Evolutionary conservation across 73 alveolate species (phyloP).

Genomic region (Paramecium bursaria): DNA sequence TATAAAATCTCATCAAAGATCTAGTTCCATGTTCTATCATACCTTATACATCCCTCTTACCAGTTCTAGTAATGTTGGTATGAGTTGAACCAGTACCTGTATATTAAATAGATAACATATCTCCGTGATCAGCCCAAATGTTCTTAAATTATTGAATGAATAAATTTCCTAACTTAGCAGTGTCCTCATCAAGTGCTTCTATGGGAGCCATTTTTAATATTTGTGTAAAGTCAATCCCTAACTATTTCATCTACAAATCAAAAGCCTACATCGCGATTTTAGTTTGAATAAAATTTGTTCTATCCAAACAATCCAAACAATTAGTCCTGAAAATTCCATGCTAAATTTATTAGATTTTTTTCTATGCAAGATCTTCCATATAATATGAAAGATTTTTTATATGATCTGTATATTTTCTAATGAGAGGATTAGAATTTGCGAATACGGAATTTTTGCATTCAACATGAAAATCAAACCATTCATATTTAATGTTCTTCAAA

Average conservation of each 20-base stretch:
- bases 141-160: constrained; percentile 76
- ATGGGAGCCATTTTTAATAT: constrained; percentile 32
- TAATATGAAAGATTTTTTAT: constrained; percentile 19
- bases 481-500: constrained; percentile 72
- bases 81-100: constrained; percentile 98
- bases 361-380: constrained; percentile 34
- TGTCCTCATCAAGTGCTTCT: constrained; percentile 62
- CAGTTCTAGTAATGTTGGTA: constrained; percentile 95
- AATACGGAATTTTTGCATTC: constrained; percentile 91
- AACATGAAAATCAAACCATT: constrained; percentile 97
- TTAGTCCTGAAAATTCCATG: constrained; percentile 93
- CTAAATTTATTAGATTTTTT: constrained; percentile 68
- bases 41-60: constrained; percentile 91
- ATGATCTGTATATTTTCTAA: constrained; percentile 8
- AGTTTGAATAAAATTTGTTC: constrained; percentile 96
- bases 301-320: constrained; percentile 96
- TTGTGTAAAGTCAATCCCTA: constrained; percentile 17
- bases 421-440: constrained; percentile 43
- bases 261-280: constrained; percentile 73
- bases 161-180: constrained; percentile 66
- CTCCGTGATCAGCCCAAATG: constrained; percentile 96
- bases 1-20: constrained; percentile 84
- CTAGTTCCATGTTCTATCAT: constrained; percentile 87
- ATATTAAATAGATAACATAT: constrained; percentile 84
- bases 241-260: constrained; percentile 22